These are phyloP conservation scores for Hemileccinum impolitum DNA, from an alignment of 768 basidiomycete genomes.

Conservation along the genomic window DNA sequence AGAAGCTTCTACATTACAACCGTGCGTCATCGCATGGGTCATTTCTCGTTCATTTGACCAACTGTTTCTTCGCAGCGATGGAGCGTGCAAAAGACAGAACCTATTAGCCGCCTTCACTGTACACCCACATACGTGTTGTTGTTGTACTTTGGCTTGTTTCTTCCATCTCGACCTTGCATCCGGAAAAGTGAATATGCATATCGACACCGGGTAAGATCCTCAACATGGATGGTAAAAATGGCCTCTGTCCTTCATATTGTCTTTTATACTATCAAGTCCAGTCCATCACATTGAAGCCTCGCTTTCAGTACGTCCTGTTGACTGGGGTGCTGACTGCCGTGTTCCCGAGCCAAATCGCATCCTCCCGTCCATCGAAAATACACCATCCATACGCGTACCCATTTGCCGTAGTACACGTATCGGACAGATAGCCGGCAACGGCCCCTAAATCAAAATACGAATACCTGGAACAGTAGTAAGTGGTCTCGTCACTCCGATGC, in stretches of 20 bases:
- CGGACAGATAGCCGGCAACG: neutral
- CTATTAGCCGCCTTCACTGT: constrained; percentile 5
- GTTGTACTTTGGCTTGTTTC: neutral
- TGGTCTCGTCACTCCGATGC: neutral
- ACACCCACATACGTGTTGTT: neutral
- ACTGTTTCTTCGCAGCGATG: constrained; percentile 24
- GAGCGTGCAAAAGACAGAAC: constrained; percentile 32
- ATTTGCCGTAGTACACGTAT: neutral
- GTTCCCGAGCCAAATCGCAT: constrained; percentile 2
- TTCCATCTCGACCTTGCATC: neutral
- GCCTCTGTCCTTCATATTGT: neutral
- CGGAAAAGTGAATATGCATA: neutral
- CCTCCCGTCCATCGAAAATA: constrained; percentile 5
- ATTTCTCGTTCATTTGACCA: neutral
- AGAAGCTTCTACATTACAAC: constrained; percentile 95
- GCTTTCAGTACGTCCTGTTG: no score
- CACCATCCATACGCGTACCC: constrained; percentile 2
- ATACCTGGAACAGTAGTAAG: constrained; percentile 2
- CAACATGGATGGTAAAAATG: neutral
- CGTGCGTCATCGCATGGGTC: constrained; percentile 52
- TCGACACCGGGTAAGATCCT: neutral
- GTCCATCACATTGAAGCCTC: no score
- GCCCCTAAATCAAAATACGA: neutral
- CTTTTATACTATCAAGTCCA: no score
- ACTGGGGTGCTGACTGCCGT: neutral